A percentile compares a stretch with the other conserved stretches of the same genome.
Evolutionary conservation across 495 filamentous ascomycete species (phyloP).

Genomic region (Neurospora africana): DNA sequence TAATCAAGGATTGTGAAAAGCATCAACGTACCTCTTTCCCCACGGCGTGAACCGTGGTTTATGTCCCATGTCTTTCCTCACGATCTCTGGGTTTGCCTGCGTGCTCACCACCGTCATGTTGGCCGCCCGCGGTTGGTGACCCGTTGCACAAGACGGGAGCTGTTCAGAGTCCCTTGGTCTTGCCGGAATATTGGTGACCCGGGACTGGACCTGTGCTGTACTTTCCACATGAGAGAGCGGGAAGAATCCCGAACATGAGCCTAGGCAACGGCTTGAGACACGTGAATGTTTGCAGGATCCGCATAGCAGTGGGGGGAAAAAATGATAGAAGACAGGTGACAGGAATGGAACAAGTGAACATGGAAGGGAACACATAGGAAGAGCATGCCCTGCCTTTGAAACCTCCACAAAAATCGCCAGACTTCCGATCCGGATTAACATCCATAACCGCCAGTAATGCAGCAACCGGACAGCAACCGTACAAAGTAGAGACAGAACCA

Average conservation of each 20-base stretch:
- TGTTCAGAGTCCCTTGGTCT: not conserved
- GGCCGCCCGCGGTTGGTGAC: not conserved
- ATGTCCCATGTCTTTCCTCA: not conserved
- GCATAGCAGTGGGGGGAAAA: not conserved
- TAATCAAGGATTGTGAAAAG: not conserved
- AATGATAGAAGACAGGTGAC: not conserved
- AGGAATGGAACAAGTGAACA: too few relatives aligned
- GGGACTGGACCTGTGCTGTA: not conserved
- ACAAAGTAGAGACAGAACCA: not conserved
- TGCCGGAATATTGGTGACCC: not conserved
- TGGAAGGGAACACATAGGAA: not conserved
- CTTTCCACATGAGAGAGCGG: not conserved
- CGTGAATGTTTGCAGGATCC: not conserved
- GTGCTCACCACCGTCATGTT: not conserved
- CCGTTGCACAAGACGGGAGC: not conserved
- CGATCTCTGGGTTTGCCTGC: not conserved
- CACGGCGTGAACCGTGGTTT: not conserved
- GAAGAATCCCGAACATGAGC: not conserved
- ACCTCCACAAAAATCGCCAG: too few relatives aligned
- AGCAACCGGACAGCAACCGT: not conserved
- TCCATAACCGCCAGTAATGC: not conserved
- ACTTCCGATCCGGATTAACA: not conserved
- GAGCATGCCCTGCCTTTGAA: not conserved
- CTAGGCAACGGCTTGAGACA: not conserved
- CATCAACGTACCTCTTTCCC: not conserved